phyloP scores from a whole-genome alignment of 2,329 filamentous ascomycete species.

The Pleurostoma richardsiae region DNA sequence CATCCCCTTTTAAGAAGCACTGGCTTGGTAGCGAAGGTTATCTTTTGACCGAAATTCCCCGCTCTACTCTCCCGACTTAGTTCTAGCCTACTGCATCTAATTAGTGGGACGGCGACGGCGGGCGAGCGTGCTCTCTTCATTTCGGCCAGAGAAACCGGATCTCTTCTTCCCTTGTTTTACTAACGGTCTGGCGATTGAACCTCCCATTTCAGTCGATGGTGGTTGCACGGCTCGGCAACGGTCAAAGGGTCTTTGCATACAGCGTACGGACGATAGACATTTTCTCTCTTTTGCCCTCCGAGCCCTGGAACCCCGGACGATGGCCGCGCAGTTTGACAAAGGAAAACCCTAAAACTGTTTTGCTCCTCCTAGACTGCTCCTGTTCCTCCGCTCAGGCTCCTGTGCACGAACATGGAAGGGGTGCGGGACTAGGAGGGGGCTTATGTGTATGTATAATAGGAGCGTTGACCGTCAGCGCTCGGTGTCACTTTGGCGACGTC shows the following conservation, averaged over 20 bases:
- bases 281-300: neutral
- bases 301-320: no score
- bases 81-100: no score
- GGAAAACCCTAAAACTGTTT: no score
- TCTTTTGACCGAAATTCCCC: neutral
- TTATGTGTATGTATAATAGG: neutral
- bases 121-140: no score
- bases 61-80: neutral
- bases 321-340: no score
- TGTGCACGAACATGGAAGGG: neutral
- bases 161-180: neutral
- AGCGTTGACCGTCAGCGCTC: neutral
- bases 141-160: no score
- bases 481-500: no score
- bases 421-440: no score
- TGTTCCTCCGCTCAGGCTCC: no score
- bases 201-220: neutral
- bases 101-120: no score
- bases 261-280: neutral
- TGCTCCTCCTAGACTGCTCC: no score
- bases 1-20: slow-evolving; percentile 58
- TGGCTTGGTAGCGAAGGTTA: neutral
- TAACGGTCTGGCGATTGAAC: neutral
- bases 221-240: neutral
- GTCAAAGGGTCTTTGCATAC: neutral